Evolutionary conservation across 352 stramenopile species (phyloP).

Genomic region (Phytophthora colocasiae): DNA sequence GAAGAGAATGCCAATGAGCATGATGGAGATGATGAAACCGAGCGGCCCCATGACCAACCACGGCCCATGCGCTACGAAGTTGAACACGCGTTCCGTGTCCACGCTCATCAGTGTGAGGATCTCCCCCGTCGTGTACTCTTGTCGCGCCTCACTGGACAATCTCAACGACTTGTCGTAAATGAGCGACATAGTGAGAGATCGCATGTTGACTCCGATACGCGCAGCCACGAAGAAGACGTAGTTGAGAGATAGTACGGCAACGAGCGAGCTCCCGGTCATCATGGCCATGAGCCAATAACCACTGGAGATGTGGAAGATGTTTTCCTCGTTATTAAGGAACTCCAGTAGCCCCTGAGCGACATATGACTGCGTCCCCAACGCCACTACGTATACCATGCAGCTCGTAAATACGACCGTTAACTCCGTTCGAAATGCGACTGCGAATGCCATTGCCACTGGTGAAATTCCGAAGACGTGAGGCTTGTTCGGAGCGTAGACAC

Average conservation of each 20-base stretch:
- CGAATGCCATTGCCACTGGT: conserved; percentile 18
- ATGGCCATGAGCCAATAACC: conserved; percentile 37
- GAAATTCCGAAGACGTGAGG: conserved; percentile 17
- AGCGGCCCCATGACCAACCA: conserved; percentile 39
- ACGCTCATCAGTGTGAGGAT: conserved; percentile 49
- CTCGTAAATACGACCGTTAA: conserved; percentile 10
- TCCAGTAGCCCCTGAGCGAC: conserved; percentile 29
- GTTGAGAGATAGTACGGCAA: conserved; percentile 32
- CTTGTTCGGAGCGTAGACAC: conserved; percentile 19
- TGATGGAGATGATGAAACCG: conserved; percentile 24
- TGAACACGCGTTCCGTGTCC: conserved; percentile 44
- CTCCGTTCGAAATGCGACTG: conserved; percentile 16
- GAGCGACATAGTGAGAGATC: conserved; percentile 41
- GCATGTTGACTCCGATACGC: conserved; percentile 43
- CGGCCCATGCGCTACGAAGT: conserved; percentile 21
- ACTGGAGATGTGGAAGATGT: conserved; percentile 34
- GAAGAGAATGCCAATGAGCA: conserved; percentile 28
- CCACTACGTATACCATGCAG: conserved; percentile 34
- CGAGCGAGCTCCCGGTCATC: conserved; percentile 25
- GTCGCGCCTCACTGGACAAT: conserved; percentile 48
- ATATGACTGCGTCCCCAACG: conserved; percentile 30
- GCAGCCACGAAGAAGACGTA: conserved; percentile 40
- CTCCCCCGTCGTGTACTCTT: conserved; percentile 42
- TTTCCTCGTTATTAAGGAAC: conserved; percentile 34
- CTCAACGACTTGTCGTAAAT: conserved; percentile 64